A percentile compares a stretch with the other conserved stretches of the same genome.
These are phyloP conservation scores for Tulasnella sp. DNA, from an alignment of 768 basidiomycete genomes.

Conservation along the genomic window DNA sequence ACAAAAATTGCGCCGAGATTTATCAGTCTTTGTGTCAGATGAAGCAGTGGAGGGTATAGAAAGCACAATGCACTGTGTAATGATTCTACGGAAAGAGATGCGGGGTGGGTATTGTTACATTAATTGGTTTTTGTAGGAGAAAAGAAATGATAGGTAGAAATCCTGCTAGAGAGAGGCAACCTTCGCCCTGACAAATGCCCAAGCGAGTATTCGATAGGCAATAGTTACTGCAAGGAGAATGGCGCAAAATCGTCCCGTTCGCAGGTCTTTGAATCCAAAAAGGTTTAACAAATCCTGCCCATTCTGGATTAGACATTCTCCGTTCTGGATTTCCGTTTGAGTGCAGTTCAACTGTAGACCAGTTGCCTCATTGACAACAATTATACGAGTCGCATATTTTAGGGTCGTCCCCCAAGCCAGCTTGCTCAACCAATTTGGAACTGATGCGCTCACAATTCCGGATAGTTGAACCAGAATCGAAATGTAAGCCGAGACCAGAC, in stretches of 20 bases:
- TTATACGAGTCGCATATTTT: conserved; percentile 24
- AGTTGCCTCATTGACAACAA: conserved; percentile 28
- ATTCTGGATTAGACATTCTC: conserved; percentile 26
- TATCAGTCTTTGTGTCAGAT: no score
- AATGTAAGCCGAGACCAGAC: conserved; percentile 23
- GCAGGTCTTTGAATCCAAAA: conserved; percentile 19
- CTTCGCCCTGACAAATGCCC: conserved; percentile 9
- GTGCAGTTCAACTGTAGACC: conserved; percentile 27
- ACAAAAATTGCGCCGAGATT: no score
- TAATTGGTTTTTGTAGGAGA: no score
- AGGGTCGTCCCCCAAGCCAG: conserved; percentile 14
- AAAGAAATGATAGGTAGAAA: no score
- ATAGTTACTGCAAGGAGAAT: conserved; percentile 13
- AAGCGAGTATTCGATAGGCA: conserved; percentile 10
- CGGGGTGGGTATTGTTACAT: no score
- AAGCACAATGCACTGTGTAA: no score
- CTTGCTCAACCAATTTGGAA: conserved; percentile 23
- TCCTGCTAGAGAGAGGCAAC: conserved; percentile 3
- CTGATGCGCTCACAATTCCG: conserved; percentile 25
- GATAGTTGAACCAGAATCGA: conserved; percentile 23
- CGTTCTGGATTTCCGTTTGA: conserved; percentile 20
- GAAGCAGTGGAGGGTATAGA: no score
- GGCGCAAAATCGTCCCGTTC: conserved; percentile 5
- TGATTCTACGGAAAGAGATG: no score
- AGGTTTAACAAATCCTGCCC: conserved; percentile 27